These are phyloP conservation scores for Spergularia azorica DNA, from an alignment of 179 eudicot genomes.

Conservation along the genomic window DNA sequence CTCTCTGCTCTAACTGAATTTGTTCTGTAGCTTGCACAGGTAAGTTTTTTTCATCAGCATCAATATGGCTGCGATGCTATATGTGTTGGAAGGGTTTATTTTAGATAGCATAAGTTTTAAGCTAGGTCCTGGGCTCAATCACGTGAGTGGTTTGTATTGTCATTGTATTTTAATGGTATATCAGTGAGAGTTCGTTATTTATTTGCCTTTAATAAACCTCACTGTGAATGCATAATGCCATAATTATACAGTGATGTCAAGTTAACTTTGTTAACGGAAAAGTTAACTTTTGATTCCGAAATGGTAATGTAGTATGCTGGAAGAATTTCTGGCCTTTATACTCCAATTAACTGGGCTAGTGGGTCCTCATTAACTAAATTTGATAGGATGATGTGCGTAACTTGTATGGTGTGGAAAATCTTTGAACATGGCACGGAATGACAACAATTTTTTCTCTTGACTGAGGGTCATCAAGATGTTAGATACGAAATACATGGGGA, in stretches of 20 bases:
- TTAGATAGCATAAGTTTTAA: not conserved
- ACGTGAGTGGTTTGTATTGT: not conserved
- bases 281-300: not conserved
- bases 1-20: not conserved
- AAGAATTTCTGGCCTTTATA: constrained; percentile 1
- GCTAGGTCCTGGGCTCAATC: not conserved
- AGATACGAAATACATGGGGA: not conserved
- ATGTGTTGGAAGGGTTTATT: not conserved
- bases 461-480: not conserved
- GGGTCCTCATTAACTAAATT: not conserved
- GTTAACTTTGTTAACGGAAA: not conserved
- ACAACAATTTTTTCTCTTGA: no score
- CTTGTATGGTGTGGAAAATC: no score
- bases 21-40: constrained; percentile 6
- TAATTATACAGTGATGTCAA: not conserved
- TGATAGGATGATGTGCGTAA: not conserved
- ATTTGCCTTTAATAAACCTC: not conserved
- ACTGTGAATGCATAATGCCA: not conserved
- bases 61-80: not conserved
- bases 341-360: not conserved
- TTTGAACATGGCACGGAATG: not conserved
- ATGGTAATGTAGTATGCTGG: not conserved
- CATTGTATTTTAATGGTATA: not conserved
- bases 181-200: no score
- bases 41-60: not conserved